phyloP scores from a whole-genome alignment of 768 basidiomycete species.

The Tricholoma hemisulphureum region DNA sequence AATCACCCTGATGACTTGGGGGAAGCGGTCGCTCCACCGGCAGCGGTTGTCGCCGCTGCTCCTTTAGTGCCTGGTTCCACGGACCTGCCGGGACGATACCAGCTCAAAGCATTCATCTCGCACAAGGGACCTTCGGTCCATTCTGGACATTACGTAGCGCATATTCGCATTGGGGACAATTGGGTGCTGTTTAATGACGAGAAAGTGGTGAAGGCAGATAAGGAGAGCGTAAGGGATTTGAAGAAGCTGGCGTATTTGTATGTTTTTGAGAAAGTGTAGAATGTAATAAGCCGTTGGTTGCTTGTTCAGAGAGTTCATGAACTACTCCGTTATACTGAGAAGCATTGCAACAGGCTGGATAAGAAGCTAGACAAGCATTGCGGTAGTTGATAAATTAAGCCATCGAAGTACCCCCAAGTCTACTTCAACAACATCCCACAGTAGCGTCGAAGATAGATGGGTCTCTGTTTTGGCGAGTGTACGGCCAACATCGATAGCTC shows the following conservation, averaged over 20 bases:
- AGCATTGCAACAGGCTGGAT: not conserved
- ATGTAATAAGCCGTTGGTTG: not conserved
- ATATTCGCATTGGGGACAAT: conserved; percentile 55
- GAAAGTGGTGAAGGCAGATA: conserved; percentile 90
- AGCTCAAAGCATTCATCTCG: conserved; percentile 90
- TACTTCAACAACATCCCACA: not conserved
- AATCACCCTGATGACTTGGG: conserved; percentile 87
- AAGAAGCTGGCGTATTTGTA: conserved; percentile 91
- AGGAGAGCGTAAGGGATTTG: conserved; percentile 75
- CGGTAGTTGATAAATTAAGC: not conserved
- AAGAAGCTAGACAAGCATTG: no score
- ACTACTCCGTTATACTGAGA: not conserved
- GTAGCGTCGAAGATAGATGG: not conserved
- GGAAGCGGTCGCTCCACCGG: conserved; percentile 42
- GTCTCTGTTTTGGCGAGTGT: not conserved
- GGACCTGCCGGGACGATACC: conserved; percentile 70
- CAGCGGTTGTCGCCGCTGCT: conserved; percentile 20
- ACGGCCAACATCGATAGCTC: not conserved
- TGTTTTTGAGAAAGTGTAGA: conserved; percentile 69
- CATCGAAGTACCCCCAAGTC: not conserved
- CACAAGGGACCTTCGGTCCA: conserved; percentile 97
- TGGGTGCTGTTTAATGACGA: conserved; percentile 98
- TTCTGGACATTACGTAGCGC: conserved; percentile 91
- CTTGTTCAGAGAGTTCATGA: no score
- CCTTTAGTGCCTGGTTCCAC: conserved; percentile 46